Evolutionary conservation across 129 eudicot genomes (phyloP), one percentile per base, ranked within the genome.

Genomic region (Saussurea involucrata): DNA sequence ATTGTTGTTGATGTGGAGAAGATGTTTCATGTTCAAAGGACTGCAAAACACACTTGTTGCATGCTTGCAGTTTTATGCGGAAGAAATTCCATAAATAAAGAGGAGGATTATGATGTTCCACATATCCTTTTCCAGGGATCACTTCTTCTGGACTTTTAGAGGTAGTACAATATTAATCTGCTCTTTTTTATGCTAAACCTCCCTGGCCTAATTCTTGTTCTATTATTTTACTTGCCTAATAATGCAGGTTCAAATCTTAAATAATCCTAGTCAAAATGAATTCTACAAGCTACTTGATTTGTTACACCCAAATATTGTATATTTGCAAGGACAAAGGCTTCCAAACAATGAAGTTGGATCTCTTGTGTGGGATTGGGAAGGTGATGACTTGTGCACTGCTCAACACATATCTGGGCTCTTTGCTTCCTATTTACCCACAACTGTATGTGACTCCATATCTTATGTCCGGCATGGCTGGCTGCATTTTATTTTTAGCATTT

Each of bases 141-240:
- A 85, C 68, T 33, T 93, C 98, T 61, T 90, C 95, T 0, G 96
- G 98, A 63, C 98, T 95, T 44, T 83, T 93, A 55, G 98, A 93
- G 98, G 98, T 93, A 79, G 98, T 93, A 79, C 13, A 27, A 24
- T 2, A 27, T 27, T n/a, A 22, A 4, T 69, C 1, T 60, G 58
- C 24, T n/a, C 32, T 18, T 65, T 0, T 21, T 13, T 28, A 0
- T 72, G 70, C 25, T 8, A 32, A 34, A n/a, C 22, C 79, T 9
- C 1, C 21, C 11, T 53, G 7, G 13, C 18, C 69, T 72, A 40
- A 34, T 27, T 46, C 2, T 55, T 46, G 21, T 73, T 32, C 67
- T 75, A 44, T 29, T 75, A 44, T 29, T 28, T 9, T 27, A 57
- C 31, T 55, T 36, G 53, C n/a, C 22, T n/a, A 18, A 15, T n/a